Base-by-base conservation (phyloP, 2,329 filamentous ascomycete genomes). In the Ophiosphaerella narmari region DNA sequence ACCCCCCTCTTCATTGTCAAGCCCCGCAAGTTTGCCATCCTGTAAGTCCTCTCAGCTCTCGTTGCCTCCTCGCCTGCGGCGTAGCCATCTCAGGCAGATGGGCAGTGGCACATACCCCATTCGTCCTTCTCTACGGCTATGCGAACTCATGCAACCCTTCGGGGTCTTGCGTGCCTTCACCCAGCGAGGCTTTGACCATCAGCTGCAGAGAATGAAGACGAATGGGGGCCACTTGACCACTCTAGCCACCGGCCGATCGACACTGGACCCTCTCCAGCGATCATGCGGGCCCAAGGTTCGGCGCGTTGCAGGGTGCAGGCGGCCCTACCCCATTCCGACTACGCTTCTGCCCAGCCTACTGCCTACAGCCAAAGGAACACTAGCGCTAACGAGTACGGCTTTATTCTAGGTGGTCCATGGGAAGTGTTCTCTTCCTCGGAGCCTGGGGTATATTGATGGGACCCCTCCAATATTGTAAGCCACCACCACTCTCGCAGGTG, bases 381-480 rank as follows among this genome's bases (percentile, higher is more conserved):
- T 57, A 59, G 63, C 54, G 74, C 72, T 74, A 76, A 78, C 63
- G 37, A 55, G 33, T 65, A 49, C 62, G 57, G 48, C 55, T 56
- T 62, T 42, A 58, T 61, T 71, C 31, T 75, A 97, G 94, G 80
- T 99, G 94, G 94, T 91, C 93, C 42, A 86, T 97, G 72, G 94
- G 92, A 47, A 97, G 93, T 41, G 71, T 89, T 41, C 82, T 99
- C 60, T 97, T 97, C 79, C 82, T 97, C 65, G 84, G 86, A 63
- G 96, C 92, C 63, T 99, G 94, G 83, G 91, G 91, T 23, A 90
- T 93, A 61, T 84, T 97, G 77, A 96, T 97, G 90, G 94, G 94
- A 38, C 47, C 92, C 90, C 81, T 86, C 77, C 82, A 86, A 62
- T 99, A 97, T 74, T 74, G 78, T 65, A 62, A 64, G 62, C 54